Conservation (phyloP, 495 filamentous ascomycete species). For the Parachaetomium inaequale region DNA sequence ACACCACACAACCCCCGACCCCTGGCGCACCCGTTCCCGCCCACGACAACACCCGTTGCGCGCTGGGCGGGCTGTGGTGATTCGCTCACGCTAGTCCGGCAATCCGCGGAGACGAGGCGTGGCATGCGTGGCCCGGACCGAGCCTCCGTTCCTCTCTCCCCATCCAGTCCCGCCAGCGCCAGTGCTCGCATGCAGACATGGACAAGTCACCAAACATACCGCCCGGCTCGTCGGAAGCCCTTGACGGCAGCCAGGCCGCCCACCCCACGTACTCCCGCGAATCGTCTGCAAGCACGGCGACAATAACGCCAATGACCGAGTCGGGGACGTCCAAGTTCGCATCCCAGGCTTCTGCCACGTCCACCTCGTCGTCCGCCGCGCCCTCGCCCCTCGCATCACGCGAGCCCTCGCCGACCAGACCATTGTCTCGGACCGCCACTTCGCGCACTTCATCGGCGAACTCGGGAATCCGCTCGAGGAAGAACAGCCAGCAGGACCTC, state of each 20-base stretch:
- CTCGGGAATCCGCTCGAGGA: constrained; percentile 56
- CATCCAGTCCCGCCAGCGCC: constrained; percentile 7
- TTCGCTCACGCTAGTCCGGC: constrained; percentile 15
- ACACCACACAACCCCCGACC: background rate
- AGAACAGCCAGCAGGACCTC: constrained; percentile 62
- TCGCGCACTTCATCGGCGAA: constrained; percentile 32
- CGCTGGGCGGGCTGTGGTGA: constrained; percentile 27
- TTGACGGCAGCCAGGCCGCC: constrained; percentile 10
- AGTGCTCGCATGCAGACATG: constrained; percentile 31
- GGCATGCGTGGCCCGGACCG: constrained; percentile 30
- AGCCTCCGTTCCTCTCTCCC: constrained; percentile 22
- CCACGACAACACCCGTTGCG: constrained; percentile 16
- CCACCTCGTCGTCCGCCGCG: constrained; percentile 47
- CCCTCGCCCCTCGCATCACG: constrained; percentile 48
- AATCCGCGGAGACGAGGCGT: constrained; percentile 25
- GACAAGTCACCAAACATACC: constrained; percentile 33
- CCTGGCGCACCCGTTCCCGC: background rate
- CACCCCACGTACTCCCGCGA: constrained; percentile 34
- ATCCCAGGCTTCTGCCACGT: constrained; percentile 34
- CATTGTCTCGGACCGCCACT: constrained; percentile 28
- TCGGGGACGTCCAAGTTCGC: constrained; percentile 29
- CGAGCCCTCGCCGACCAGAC: constrained; percentile 49
- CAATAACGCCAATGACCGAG: constrained; percentile 44
- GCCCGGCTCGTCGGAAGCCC: constrained; percentile 21
- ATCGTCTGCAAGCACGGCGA: constrained; percentile 35